Percentiles rank a stretch among this genome's conserved stretches.
Conservation (phyloP, 2,329 filamentous ascomycete genomes). For the Aspergillus quadrilineatus region DNA sequence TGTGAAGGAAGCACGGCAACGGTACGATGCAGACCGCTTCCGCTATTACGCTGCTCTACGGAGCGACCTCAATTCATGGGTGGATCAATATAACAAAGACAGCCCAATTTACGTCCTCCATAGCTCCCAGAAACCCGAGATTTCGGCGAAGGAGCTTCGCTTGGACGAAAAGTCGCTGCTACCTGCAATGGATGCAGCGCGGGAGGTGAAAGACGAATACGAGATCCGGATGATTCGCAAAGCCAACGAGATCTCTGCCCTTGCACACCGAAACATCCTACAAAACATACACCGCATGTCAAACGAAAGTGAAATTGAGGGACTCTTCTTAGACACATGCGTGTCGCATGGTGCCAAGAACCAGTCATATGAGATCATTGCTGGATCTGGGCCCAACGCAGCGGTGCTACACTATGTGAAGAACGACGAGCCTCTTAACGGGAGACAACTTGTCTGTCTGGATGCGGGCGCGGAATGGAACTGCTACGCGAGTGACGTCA, state of each 20-base stretch:
- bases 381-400: constrained; percentile 75
- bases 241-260: constrained; percentile 68
- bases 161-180: constrained; percentile 32
- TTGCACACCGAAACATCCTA: constrained; percentile 65
- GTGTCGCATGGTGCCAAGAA: constrained; percentile 73
- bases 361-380: constrained; percentile 85
- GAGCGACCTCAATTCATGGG: constrained; percentile 50
- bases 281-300: constrained; percentile 61
- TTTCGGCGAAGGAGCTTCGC: constrained; percentile 19
- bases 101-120: constrained; percentile 41
- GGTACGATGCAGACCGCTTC: constrained; percentile 70
- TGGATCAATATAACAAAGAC: constrained; percentile 23
- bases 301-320: constrained; percentile 83
- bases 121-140: constrained; percentile 33
- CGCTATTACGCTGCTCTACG: constrained; percentile 54
- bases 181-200: constrained; percentile 64
- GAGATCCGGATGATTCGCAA: constrained; percentile 71
- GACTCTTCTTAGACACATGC: constrained; percentile 73
- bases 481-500: constrained; percentile 73
- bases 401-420: constrained; percentile 85
- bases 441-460: constrained; percentile 76
- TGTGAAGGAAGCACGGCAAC: constrained; percentile 57
- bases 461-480: constrained; percentile 79
- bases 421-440: constrained; percentile 68
- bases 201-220: constrained; percentile 72